Evolutionary conservation across 192 early-diverging fungal species (phyloP).

Genomic region (Entophlyctis luteolus): DNA sequence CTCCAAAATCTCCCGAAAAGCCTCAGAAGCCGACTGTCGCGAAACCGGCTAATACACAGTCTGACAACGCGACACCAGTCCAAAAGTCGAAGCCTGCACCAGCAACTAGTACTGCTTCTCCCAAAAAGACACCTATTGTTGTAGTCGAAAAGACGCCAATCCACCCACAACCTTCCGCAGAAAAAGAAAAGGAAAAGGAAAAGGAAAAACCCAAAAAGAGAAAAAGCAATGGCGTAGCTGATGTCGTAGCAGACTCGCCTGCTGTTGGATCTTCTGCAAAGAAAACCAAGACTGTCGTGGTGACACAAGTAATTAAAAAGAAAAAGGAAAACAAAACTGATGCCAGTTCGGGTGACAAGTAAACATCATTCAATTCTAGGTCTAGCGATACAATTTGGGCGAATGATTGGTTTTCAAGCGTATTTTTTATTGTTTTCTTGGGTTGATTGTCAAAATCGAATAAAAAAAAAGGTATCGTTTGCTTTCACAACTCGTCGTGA

Average conservation of each 20-base stretch:
- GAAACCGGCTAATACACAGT: too few relatives aligned
- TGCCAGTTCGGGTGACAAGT: too few relatives aligned
- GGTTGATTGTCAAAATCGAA: too few relatives aligned
- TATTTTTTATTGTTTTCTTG: too few relatives aligned
- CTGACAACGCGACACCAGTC: not conserved
- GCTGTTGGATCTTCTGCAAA: not conserved
- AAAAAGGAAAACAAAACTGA: conserved; percentile 6
- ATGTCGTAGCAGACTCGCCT: not conserved
- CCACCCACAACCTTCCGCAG: not conserved
- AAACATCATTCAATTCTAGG: too few relatives aligned
- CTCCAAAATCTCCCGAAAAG: not conserved
- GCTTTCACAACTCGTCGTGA: too few relatives aligned
- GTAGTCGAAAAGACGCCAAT: not conserved
- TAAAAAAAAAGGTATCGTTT: too few relatives aligned
- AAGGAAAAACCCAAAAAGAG: not conserved
- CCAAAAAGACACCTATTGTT: not conserved
- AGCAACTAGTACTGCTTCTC: not conserved
- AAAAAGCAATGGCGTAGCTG: not conserved
- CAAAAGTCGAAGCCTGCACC: not conserved
- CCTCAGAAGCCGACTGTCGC: too few relatives aligned
- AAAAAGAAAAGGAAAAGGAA: not conserved
- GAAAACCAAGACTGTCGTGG: not conserved
- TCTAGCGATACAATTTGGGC: too few relatives aligned
- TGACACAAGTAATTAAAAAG: not conserved
- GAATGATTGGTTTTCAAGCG: too few relatives aligned